Conservation (phyloP, 2,329 filamentous ascomycete species). For the Phaeosphaeria sp. region DNA sequence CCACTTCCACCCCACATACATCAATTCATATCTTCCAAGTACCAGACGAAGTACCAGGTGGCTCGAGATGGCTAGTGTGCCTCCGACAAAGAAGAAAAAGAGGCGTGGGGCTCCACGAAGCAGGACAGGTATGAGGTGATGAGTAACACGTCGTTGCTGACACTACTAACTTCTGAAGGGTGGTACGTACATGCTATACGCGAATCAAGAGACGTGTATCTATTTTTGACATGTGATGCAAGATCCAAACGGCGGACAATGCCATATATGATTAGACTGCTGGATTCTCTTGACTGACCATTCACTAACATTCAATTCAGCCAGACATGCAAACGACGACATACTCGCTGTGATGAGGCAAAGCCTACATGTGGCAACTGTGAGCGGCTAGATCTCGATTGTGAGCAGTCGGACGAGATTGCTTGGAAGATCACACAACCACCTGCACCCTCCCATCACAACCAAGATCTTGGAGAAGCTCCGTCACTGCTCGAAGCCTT, state of each 20-base stretch:
- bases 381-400: slow-evolving; percentile 35
- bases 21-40: not conserved
- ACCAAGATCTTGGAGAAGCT: slow-evolving; percentile 5
- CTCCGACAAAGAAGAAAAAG: slow-evolving; percentile 26
- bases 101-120: slow-evolving; percentile 33
- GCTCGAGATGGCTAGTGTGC: not conserved
- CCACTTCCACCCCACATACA: not conserved
- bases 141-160: not conserved
- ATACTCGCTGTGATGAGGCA: slow-evolving; percentile 44
- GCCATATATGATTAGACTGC: no score
- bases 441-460: slow-evolving; percentile 1
- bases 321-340: slow-evolving; percentile 42
- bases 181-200: slow-evolving; percentile 14
- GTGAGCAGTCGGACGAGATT: slow-evolving; percentile 32
- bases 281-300: not conserved
- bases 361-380: slow-evolving; percentile 44
- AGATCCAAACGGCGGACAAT: no score
- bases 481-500: slow-evolving; percentile 30
- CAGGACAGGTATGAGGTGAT: slow-evolving; percentile 28
- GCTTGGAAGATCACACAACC: slow-evolving; percentile 12
- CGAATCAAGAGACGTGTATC: not conserved
- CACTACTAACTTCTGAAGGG: slow-evolving; percentile 14
- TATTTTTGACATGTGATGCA: no score
- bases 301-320: slow-evolving; percentile 11
- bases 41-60: not conserved